Percentiles rank a stretch among this genome's conserved stretches.
Evolutionary conservation across 1,284 basidiomycete species (phyloP).

Genomic region (Ceratobasidium sp.): DNA sequence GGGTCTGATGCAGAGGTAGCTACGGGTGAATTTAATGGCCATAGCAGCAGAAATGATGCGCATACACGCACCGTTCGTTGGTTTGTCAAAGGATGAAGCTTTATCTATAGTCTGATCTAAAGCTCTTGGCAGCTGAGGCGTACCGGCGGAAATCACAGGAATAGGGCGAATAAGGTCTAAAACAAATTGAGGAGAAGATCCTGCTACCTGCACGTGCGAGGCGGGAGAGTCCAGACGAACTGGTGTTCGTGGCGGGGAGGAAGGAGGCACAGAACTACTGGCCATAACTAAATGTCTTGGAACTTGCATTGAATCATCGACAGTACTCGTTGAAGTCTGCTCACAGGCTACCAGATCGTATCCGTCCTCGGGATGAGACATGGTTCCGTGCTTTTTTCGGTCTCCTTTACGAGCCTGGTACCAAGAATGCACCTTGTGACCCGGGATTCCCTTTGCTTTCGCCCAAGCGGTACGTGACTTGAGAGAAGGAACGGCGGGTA

Average conservation of each 20-base stretch:
- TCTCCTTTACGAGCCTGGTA: not conserved
- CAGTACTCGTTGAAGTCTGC: not conserved
- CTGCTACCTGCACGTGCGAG: not conserved
- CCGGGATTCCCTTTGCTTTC: not conserved
- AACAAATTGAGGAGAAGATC: not conserved
- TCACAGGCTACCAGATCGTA: not conserved
- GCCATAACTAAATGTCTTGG: not conserved
- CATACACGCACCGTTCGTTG: constrained; percentile 22
- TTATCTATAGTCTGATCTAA: too few species aligned
- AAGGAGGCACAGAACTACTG: not conserved
- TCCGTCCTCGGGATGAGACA: constrained; percentile 3
- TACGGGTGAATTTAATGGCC: not conserved
- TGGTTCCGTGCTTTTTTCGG: not conserved
- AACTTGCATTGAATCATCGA: not conserved
- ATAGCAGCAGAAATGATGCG: not conserved
- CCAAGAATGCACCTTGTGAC: not conserved
- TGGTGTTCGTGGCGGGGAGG: constrained; percentile 3
- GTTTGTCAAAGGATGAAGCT: too few species aligned
- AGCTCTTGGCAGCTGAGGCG: too few species aligned
- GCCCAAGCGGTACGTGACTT: constrained; percentile 11
- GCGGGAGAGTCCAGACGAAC: not conserved
- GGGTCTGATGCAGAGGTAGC: not conserved
- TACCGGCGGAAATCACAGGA: too few species aligned
- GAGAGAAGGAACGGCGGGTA: constrained; percentile 14
- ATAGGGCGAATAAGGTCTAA: not conserved